Evolutionary conservation across 2,329 filamentous ascomycete species (phyloP).

Genomic region (Phaeomoniella chlamydospora): DNA sequence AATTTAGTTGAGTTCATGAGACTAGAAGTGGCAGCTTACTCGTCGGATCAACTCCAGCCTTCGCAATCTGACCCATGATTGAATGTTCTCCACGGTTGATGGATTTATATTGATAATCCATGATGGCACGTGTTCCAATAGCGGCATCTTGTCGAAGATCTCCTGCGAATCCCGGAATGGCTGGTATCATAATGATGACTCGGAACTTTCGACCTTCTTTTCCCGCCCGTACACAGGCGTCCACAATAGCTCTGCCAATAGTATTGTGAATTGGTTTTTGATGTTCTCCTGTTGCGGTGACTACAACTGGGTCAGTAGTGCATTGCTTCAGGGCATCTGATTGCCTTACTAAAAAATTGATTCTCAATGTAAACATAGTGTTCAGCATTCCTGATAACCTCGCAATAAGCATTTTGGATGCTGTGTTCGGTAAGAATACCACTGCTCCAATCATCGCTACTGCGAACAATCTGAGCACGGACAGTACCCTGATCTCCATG

Average conservation of each 20-base stretch:
- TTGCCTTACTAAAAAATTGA: slow-evolving; percentile 66
- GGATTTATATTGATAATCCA: slow-evolving; percentile 97
- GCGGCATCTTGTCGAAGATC: slow-evolving; percentile 75
- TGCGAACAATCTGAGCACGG: slow-evolving; percentile 73
- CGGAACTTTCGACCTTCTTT: slow-evolving; percentile 79
- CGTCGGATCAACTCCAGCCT: slow-evolving; percentile 13
- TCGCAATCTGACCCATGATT: slow-evolving; percentile 64
- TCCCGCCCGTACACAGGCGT: slow-evolving; percentile 67
- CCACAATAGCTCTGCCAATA: slow-evolving; percentile 78
- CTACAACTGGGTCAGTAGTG: not conserved
- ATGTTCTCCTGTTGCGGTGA: slow-evolving; percentile 80
- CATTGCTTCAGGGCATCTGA: not conserved
- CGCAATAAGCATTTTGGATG: slow-evolving; percentile 76
- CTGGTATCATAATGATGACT: slow-evolving; percentile 79
- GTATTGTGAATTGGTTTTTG: slow-evolving; percentile 77
- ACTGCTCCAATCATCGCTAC: slow-evolving; percentile 85
- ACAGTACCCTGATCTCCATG: slow-evolving; percentile 55
- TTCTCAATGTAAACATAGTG: slow-evolving; percentile 98
- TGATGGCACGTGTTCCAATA: slow-evolving; percentile 78
- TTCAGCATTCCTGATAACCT: slow-evolving; percentile 73
- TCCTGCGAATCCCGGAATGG: slow-evolving; percentile 86
- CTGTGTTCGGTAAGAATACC: slow-evolving; percentile 74
- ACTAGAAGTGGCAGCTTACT: no score
- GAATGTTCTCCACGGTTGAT: slow-evolving; percentile 85
- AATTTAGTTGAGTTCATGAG: no score